Evolutionary conservation across 805 yeast genomes (phyloP), one percentile per base, ranked within the genome.

Genomic region (Candida easanensis): DNA sequence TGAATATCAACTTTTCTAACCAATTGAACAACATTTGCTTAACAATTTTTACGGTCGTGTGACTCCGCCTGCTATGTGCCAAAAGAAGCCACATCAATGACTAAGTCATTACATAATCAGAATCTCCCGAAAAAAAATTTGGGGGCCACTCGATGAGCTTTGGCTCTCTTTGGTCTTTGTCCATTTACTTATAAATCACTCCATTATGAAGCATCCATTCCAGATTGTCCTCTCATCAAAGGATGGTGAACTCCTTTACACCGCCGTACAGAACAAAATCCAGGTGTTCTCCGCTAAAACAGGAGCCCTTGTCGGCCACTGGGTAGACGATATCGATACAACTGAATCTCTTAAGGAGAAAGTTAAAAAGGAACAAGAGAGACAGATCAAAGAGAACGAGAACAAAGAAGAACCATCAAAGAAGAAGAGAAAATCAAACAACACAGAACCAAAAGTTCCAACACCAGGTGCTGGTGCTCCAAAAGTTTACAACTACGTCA

Each of bases 391-490:
- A 26, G 54, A 46, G 41, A 49, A 60, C 36, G 57, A 48, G 31
- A 49, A 76, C 68, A 64, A 65, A 34, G 71, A 61, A 44, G 54
- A 57, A 31, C 59, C 63, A 11, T 37, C 53, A 1, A 43, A 50
- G 33, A 69, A 68, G 54, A 69, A 67, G 45, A 53, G 56, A 17
- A 70, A 67, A 44, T 52, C 45, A 14, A 65, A 61, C 39, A 60
- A 61, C 38, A 55, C 61, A n/a, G 64, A 68, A 39, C 67, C 83
- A 13, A 80, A 80, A 53, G 60, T 76, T 9, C 83, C 85, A 16
- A 70, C 70, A 6, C 81, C 86, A 15, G 85, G 86, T 2, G 74
- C 80, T 1, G 88, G 86, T 8, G 85, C 85, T 4, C 85, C 87
- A 19, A 79, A 77, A 39, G 71, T 77, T 20, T 79, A 74, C 60